A percentile compares a stretch with the other conserved stretches of the same genome.
Evolutionary conservation across 202 grass and related monocot species (phyloP).

Genomic region (Hordeum pubiflorum): DNA sequence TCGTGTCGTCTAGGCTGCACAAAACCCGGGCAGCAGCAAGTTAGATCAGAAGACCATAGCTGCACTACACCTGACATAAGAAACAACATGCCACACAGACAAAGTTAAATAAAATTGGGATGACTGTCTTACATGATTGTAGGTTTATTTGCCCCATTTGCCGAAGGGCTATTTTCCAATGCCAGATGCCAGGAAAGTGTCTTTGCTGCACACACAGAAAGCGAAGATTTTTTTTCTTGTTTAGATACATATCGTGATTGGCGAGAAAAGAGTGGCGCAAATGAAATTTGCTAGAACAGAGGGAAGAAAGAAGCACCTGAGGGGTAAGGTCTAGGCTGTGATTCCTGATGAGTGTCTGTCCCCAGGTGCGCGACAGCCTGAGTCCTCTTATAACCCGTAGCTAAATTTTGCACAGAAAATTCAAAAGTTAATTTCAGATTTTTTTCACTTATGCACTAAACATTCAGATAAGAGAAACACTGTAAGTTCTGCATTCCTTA

Average conservation of each 20-base stretch:
- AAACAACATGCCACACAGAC: background rate
- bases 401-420: constrained; percentile 44
- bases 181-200: constrained; percentile 95
- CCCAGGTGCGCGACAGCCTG: constrained; percentile 33
- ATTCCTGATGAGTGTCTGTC: constrained; percentile 36
- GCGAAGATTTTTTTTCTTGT: background rate
- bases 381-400: constrained; percentile 39
- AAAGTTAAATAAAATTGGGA: background rate
- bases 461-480: background rate
- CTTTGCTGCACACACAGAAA: constrained; percentile 19
- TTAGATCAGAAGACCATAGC: background rate
- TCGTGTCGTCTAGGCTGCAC: constrained; percentile 47
- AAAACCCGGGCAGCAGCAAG: background rate
- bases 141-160: constrained; percentile 26
- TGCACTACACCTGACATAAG: background rate
- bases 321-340: constrained; percentile 52
- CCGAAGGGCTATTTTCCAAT: constrained; percentile 39
- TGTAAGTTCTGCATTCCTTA: constrained; percentile 35
- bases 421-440: background rate
- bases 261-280: background rate
- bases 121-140: constrained; percentile 35
- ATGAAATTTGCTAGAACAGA: background rate
- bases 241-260: background rate
- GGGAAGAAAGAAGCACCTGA: constrained; percentile 43
- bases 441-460: background rate